Base-by-base conservation (phyloP, 371 early-diverging fungal species). In the Rhizopus stolonifer region DNA sequence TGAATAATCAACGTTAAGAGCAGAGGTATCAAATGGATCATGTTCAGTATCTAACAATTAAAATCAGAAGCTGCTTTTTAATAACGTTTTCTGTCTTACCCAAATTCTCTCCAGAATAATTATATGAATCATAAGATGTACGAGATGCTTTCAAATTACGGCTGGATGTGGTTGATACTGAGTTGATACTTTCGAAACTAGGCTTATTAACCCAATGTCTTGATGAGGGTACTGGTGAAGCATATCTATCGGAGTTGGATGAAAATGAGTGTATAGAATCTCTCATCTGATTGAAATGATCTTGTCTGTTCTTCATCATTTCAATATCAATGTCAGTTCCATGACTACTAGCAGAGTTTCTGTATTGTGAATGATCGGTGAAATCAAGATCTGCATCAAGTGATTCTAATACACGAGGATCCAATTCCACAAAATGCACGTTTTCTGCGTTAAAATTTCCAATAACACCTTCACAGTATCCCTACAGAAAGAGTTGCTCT, bases 391-490 rank as follows among this genome's bases (percentile, higher is more conserved):
- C 74, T 17, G 73, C 67, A 48, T 77, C 77, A 7, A 78, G 46
- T 2, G 72, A 74, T 23, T 74, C 73, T 23, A 78, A 47, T 38
- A 78, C 79, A 22, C 75, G 60, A 7, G 79, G 79, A 56, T 78
- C 79, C 14, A 79, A 51, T 56, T 79, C 79, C 4, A 75, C 76
- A 66, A 83, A 83, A 43, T 81, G 79, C 19, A 83, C 83, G 46
- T 69, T 74, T 29, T 71, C 72, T 40, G 81, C 83, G 46, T 71
- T 72, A 43, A 83, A 83, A 10, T 68, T 67, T 0, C 83, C 83
- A 46, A 80, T 59, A 4, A 83, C 76, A 23, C 81, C 83, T 54
- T 83, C 79, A 42, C 83, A 83, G 49, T 75, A 80, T 17, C 83
- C 83, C 36, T 36, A 36, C 11, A 36, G n/a, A 11, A 75, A n/a